A percentile compares a stretch with the other conserved stretches of the same genome.
These are phyloP conservation scores for Elaeis oleifera DNA, from an alignment of 202 grass and related monocot genomes.

Conservation along the genomic window DNA sequence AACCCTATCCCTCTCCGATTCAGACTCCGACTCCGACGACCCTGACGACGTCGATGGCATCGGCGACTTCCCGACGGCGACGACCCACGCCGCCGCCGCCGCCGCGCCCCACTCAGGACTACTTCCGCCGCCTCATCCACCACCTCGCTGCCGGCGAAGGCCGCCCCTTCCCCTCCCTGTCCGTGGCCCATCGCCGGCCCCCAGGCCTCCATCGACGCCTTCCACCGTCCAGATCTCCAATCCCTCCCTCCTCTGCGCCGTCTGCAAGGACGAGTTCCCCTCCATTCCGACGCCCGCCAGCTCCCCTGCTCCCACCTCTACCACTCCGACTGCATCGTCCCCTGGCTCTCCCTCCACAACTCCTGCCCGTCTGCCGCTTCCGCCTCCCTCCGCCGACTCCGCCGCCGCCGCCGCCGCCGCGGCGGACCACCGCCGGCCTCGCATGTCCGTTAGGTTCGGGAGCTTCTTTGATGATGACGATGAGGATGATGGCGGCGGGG, in stretches of 20 bases:
- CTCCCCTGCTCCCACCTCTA: slow-evolving; percentile 59
- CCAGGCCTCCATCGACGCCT: slow-evolving; percentile 28
- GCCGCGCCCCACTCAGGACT: slow-evolving; percentile 1
- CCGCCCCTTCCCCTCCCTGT: not conserved
- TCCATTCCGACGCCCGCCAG: slow-evolving; percentile 13
- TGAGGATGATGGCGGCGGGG: slow-evolving; percentile 18
- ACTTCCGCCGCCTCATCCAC: slow-evolving; percentile 14
- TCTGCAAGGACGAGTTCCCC: slow-evolving; percentile 45
- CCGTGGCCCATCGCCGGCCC: slow-evolving; percentile 22
- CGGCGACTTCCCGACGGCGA: slow-evolving; percentile 9
- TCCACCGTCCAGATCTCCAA: slow-evolving; percentile 36
- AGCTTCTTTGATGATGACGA: slow-evolving; percentile 7
- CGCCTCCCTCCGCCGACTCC: slow-evolving; percentile 13
- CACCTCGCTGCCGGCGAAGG: not conserved
- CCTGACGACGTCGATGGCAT: slow-evolving; percentile 7
- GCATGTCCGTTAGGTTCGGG: slow-evolving; percentile 22
- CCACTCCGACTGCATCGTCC: slow-evolving; percentile 59
- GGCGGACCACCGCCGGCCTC: not conserved
- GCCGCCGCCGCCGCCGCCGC: not conserved
- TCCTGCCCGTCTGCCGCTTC: slow-evolving; percentile 53
- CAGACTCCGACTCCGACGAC: slow-evolving; percentile 19
- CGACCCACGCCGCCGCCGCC: not conserved
- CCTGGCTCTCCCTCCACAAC: slow-evolving; percentile 48
- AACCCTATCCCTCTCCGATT: slow-evolving; percentile 9
- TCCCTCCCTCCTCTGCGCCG: slow-evolving; percentile 20